A percentile compares a stretch with the other conserved stretches of the same genome.
These are phyloP conservation scores for Diophrys appendiculata DNA, from an alignment of 73 alveolate species.

Conservation along the genomic window DNA sequence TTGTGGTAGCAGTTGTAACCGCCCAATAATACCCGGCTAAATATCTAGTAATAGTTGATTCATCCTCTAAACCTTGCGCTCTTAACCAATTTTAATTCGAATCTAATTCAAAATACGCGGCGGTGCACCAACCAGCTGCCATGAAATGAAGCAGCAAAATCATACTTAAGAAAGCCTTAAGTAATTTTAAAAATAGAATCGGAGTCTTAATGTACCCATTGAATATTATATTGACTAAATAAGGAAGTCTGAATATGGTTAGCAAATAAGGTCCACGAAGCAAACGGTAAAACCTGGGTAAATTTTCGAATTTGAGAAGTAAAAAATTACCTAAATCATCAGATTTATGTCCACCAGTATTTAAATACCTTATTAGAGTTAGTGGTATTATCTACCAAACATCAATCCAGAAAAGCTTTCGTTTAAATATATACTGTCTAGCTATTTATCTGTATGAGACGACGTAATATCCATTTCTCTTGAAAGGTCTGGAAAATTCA, in stretches of 20 bases:
- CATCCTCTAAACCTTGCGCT: conserved; percentile 21
- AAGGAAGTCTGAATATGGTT: conserved; percentile 29
- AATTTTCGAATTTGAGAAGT: conserved; percentile 31
- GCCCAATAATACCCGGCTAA: conserved; percentile 71
- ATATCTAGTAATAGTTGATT: conserved; percentile 20
- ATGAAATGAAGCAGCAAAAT: conserved; percentile 55
- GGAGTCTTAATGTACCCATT: conserved; percentile 27
- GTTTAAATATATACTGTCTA: conserved; percentile 6
- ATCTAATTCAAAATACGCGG: conserved; percentile 26
- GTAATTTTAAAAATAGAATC: conserved; percentile 14
- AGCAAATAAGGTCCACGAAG: conserved; percentile 34
- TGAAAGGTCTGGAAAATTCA: too few species aligned
- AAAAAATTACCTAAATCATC: conserved; percentile 34
- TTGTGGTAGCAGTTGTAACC: conserved; percentile 64
- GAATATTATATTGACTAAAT: conserved; percentile 17
- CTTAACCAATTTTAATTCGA: conserved; percentile 31
- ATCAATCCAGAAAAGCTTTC: conserved; percentile 40
- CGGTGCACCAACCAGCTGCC: conserved; percentile 63
- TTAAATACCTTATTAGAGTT: conserved; percentile 31
- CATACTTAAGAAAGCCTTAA: conserved; percentile 24
- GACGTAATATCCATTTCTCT: too few species aligned
- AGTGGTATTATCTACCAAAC: conserved; percentile 41
- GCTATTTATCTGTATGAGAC: too few species aligned
- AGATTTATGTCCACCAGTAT: conserved; percentile 16
- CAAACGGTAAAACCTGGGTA: conserved; percentile 56